Base-by-base conservation (phyloP, 306 rosid species). In the Pterocarpus macrocarpus region DNA sequence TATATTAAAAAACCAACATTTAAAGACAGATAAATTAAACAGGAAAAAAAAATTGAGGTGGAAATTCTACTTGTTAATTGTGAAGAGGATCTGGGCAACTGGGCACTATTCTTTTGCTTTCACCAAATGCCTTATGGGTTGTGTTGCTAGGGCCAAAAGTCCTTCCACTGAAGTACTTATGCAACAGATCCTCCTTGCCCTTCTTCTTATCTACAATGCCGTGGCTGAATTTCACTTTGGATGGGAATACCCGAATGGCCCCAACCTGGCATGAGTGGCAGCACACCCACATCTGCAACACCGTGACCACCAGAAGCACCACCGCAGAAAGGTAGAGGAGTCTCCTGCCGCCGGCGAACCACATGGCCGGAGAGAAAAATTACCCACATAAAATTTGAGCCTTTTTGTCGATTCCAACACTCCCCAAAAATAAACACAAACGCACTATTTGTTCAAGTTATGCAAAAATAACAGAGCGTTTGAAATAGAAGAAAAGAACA, bases 21-120 rank as follows among this genome's bases (percentile, higher is more conserved):
- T 0, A n/a, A 8, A 61, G 3, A 16, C 2, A 43, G 14, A 73
- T 13, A 22, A 22, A 22, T 22, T 22, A 22, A 22, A 22, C 28
- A 22, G 28, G 28, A 22, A 22, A 22, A 13, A 55, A 4, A 55
- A n/a, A 13, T 35, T 70, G 15, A 61, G 78, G 44, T 50, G 62
- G 76, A 80, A 82, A 49, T 11, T 67, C 69, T 69, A 84, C 84
- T 80, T 72, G 85, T 90, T 87, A 88, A 92, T 95, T 95, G 87
- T 95, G 99, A 80, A 95, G 97, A 89, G 97, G 95, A 95, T 95
- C 99, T 82, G 99, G 99, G 86, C 98, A 95, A 64, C 93, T 95
- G 81, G 99, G 98, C 14, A 95, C 92, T 83, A 73, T 87, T 86
- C 99, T 84, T 86, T 95, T 93, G 79, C 39, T 86, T 5, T 91